Evolutionary conservation across 345 rosid species (phyloP).

Genomic region (Corchorus olitorius): DNA sequence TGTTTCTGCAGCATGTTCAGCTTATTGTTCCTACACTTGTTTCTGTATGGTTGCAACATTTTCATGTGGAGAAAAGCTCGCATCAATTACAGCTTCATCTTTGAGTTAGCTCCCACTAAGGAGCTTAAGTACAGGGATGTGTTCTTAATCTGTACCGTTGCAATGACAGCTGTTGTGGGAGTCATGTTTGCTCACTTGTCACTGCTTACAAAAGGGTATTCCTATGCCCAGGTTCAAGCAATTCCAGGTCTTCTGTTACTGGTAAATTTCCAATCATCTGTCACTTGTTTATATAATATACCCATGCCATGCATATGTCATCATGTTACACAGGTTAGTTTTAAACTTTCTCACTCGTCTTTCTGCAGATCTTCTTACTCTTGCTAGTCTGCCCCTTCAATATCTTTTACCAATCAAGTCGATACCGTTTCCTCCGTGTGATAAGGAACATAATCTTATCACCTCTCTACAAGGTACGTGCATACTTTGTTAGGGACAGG

Average conservation of each 20-base stretch:
- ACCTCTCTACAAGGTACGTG: constrained; percentile 96
- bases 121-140: constrained; percentile 92
- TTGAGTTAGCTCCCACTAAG: constrained; percentile 75
- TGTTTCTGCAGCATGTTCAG: constrained; percentile 89
- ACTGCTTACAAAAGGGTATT: constrained; percentile 72
- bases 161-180: constrained; percentile 80
- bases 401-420: constrained; percentile 73
- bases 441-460: constrained; percentile 78
- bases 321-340: constrained; percentile 10
- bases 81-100: constrained; percentile 89
- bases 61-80: constrained; percentile 91
- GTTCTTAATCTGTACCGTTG: constrained; percentile 76
- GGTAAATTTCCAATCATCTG: constrained; percentile 43
- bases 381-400: constrained; percentile 79
- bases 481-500: too few relatives aligned
- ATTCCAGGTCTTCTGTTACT: constrained; percentile 79
- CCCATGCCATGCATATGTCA: too few relatives aligned
- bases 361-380: constrained; percentile 55
- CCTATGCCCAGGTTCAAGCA: constrained; percentile 76
- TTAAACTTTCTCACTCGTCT: constrained; percentile 9
- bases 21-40: constrained; percentile 79
- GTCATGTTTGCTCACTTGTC: constrained; percentile 81
- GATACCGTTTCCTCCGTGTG: constrained; percentile 65
- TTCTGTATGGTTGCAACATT: constrained; percentile 94
- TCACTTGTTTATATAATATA: constrained; percentile 6